Base-by-base conservation (phyloP, 192 early-diverging fungal species). In the Podila epigama region DNA sequence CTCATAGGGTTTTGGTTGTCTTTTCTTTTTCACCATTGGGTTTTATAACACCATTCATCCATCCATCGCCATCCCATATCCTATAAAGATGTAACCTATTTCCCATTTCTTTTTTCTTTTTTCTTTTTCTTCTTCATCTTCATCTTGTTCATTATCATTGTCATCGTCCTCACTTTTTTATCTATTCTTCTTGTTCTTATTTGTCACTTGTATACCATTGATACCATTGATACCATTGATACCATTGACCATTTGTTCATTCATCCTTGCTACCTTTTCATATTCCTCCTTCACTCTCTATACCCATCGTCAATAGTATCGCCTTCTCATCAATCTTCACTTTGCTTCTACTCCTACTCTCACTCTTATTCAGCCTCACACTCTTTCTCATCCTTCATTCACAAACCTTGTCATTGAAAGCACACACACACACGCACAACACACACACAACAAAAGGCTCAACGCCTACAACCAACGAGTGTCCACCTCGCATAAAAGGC, bases 21-120 rank as follows among this genome's bases (percentile, higher is more conserved):
- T 44, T 18, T n/a, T 44, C 16, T 44, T 44, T n/a, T 44, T 44
- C 15, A n/a, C 15, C 20, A n/a, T 44, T n/a, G 15, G 41, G 41
- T 48, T 22, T 48, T 18, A 48, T 48, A 20, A 48, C 25, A 48
- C 13, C 13, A 39, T 39, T 22, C 44, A 48, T 48, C 44, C 44
- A 48, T 8, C 44, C 20, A 48, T 48, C n/a, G 44, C n/a, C n/a
- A n/a, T n/a, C n/a, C n/a, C n/a, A n/a, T n/a, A n/a, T n/a, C n/a
- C n/a, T 48, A 48, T 48, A 48, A 48, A 48, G 44, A 22, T 48
- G 44, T 48, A 48, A 48, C 44, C 44, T 48, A 48, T 48, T 48
- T 48, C 44, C 44, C 44, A 18, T 22, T 22, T 22, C 25, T 48
- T 48, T 48, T 22, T 2, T 22, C n/a, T 22, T 22, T 48, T 44